Evolutionary conservation across 2,329 filamentous ascomycete species (phyloP), one percentile per base, ranked within the genome.

Genomic region (Apiospora phragmitis): DNA sequence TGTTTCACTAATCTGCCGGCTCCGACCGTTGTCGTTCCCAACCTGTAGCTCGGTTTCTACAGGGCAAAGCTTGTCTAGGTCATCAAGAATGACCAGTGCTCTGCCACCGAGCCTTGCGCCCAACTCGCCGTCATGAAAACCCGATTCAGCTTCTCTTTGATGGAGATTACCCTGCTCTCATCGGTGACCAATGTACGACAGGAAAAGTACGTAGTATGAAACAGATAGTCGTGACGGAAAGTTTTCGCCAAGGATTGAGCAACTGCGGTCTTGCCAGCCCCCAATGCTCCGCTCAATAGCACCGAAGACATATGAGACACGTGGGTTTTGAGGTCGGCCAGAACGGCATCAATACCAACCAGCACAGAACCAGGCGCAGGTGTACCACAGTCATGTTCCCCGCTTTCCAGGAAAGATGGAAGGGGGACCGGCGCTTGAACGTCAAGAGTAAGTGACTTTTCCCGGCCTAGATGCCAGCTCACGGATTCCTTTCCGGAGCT

Each of bases 41-140:
- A 97, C 93, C 80, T 98, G 94, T 16, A 99, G 86, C 80, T 99
- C 96, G 0, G 95, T 98, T 81, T 99, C 97, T 0, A 91, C 92
- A 0, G 96, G 95, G 78, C 95, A 98, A 1, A 99, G 86, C 77
- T 94, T 94, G 81, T 99, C 96, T 8, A 99, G 83, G 77, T 99
- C 96, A 77, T 99, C 96, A 1, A 99, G 85, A 67, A 99, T 90
- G 26, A 99, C 93, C 3, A 98, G 80, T 0, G 95, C 89, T 73
- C 90, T 91, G 5, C 96, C 96, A 29, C 94, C 95, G 0, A 96
- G 87, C 71, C 95, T 89, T 45, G 95, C 94, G 47, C 94, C 96
- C 96, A 99, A 55, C 93, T 92, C 3, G 96, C 96, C 26, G 90
- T 88, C 85, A 96, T 94, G 79, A 99, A 98, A 1, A 97, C 82